Evolutionary conservation across 2,329 filamentous ascomycete species (phyloP).

Genomic region (Ceratocystis huliohia): DNA sequence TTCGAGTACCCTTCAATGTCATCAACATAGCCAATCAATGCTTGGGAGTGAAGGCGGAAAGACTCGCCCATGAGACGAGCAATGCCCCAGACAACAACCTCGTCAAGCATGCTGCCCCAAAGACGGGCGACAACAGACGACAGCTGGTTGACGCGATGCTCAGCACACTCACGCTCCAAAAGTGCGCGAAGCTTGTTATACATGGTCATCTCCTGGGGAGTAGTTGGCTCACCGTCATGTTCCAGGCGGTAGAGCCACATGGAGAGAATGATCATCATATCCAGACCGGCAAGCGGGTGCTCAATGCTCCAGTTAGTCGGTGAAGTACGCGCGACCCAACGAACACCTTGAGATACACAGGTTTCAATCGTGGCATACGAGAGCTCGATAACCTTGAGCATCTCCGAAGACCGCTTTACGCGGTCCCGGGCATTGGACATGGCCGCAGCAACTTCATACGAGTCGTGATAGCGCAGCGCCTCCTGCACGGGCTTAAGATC

Average conservation of each 20-base stretch:
- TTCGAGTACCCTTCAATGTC: conserved; percentile 59
- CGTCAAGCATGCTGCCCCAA: conserved; percentile 96
- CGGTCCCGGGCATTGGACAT: conserved; percentile 92
- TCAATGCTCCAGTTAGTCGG: conserved; percentile 99
- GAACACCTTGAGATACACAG: conserved; percentile 82
- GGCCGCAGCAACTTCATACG: conserved; percentile 88
- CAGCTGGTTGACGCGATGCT: conserved; percentile 53
- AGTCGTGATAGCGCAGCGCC: conserved; percentile 89
- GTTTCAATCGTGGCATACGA: conserved; percentile 98
- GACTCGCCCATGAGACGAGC: conserved; percentile 95
- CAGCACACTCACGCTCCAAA: conserved; percentile 44
- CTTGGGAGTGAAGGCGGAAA: conserved; percentile 92
- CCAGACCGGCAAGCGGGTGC: conserved; percentile 89
- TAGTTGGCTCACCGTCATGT: conserved; percentile 83
- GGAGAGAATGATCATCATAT: conserved; percentile 94
- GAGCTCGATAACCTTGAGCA: conserved; percentile 97
- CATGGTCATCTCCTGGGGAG: conserved; percentile 73
- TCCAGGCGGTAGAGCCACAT: conserved; percentile 98
- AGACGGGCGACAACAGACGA: conserved; percentile 91
- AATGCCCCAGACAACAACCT: conserved; percentile 97
- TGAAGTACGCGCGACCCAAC: conserved; percentile 95
- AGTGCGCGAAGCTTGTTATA: conserved; percentile 84
- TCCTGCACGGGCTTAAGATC: conserved; percentile 94
- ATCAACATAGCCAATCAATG: conserved; percentile 87
- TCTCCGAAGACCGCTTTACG: conserved; percentile 88